Conservation (phyloP, 176 grass and related monocot species). For the Oryza punctata region DNA sequence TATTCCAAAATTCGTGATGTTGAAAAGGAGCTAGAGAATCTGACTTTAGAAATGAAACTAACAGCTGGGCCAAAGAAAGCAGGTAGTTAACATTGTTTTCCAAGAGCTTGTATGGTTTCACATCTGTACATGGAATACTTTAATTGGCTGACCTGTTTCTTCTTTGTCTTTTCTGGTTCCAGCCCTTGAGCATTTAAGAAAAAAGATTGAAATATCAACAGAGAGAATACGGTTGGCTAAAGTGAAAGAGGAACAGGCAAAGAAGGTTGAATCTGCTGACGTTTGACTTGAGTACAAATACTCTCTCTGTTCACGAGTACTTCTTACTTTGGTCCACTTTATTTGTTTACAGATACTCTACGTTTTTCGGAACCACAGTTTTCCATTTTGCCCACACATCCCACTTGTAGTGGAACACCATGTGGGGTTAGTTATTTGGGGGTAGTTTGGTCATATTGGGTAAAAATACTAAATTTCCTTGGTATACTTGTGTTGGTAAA, state of each 20-base stretch:
- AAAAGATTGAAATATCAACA: slow-evolving; percentile 88
- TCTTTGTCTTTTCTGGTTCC: slow-evolving; percentile 33
- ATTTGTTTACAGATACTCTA: background rate
- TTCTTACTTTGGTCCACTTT: background rate
- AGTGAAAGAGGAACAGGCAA: slow-evolving; percentile 79
- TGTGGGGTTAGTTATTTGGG: background rate
- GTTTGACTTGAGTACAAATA: slow-evolving; percentile 14
- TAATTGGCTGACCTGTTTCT: slow-evolving; percentile 13
- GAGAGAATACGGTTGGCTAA: slow-evolving; percentile 84
- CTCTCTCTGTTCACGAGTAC: background rate
- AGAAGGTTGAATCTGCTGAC: slow-evolving; percentile 61
- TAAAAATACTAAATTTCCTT: background rate
- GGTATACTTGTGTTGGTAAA: background rate
- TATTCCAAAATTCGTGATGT: slow-evolving; percentile 98
- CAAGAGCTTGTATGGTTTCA: slow-evolving; percentile 15
- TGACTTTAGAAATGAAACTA: slow-evolving; percentile 87
- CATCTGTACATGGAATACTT: slow-evolving; percentile 24
- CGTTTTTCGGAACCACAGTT: background rate
- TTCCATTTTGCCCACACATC: background rate
- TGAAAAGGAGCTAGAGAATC: slow-evolving; percentile 82
- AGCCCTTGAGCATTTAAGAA: slow-evolving; percentile 88
- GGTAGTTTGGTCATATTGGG: background rate
- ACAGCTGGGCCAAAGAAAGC: slow-evolving; percentile 98
- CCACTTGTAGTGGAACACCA: background rate
- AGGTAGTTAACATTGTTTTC: slow-evolving; percentile 48